phyloP scores from a whole-genome alignment of 2,329 filamentous ascomycete species.

The Neonectria punicea region DNA sequence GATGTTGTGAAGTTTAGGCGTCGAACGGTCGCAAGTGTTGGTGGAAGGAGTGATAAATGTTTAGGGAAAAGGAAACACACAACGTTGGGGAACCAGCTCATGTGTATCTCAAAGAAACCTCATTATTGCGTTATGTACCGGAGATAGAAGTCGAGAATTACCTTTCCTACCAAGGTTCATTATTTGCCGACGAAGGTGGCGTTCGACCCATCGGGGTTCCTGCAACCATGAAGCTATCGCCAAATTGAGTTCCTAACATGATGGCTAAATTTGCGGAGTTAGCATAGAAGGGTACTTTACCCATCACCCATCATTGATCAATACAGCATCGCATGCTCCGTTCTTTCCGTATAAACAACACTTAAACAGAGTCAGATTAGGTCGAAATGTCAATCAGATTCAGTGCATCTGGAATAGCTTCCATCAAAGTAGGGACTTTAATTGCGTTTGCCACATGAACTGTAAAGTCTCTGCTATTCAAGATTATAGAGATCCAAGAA shows the following conservation, averaged over 20 bases:
- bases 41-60: not conserved
- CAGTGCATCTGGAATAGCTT: not conserved
- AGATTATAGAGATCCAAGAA: not conserved
- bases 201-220: not conserved
- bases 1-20: not conserved
- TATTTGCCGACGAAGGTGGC: not conserved
- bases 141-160: not conserved
- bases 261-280: no score
- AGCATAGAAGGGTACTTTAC: not conserved
- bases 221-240: constrained; percentile 5
- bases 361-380: not conserved
- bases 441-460: not conserved
- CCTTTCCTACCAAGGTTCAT: not conserved
- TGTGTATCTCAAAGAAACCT: not conserved
- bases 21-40: not conserved
- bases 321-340: no score
- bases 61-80: not conserved
- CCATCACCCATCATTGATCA: no score
- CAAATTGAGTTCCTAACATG: not conserved
- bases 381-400: not conserved
- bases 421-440: not conserved
- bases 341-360: not conserved
- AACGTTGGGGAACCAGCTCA: not conserved
- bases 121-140: not conserved
- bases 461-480: not conserved